A percentile compares a stretch with the other conserved stretches of the same genome.
phyloP scores from a whole-genome alignment of 257 asterid species.

The Jasminum sambac region DNA sequence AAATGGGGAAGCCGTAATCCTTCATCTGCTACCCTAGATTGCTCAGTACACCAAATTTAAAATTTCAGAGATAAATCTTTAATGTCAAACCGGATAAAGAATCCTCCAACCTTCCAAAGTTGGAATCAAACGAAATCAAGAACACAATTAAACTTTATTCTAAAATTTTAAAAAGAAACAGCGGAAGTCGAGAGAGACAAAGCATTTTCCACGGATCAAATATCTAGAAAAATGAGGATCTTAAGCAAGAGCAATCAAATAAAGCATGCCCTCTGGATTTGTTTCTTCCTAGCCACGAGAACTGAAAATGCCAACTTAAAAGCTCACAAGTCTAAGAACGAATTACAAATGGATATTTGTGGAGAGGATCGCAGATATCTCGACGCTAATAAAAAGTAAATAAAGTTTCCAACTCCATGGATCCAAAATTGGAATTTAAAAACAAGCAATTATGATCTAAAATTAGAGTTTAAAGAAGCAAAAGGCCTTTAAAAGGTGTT shows the following conservation, averaged over 20 bases:
- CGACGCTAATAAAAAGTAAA: not conserved
- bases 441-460: not conserved
- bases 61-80: not conserved
- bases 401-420: not conserved
- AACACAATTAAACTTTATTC: not conserved
- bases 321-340: not conserved
- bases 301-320: not conserved
- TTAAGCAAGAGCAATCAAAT: not conserved
- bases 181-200: not conserved
- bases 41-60: not conserved
- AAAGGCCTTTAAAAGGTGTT: not conserved
- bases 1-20: not conserved
- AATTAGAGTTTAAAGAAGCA: not conserved
- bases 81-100: not conserved
- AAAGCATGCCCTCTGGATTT: not conserved
- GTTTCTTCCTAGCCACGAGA: not conserved
- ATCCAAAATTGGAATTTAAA: not conserved
- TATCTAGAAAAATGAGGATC: slow-evolving; percentile 15
- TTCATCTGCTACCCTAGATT: not conserved
- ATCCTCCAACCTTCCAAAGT: not conserved
- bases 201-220: slow-evolving; percentile 11
- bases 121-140: not conserved
- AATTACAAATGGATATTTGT: not conserved
- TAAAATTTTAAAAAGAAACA: not conserved
- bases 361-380: not conserved